Percentiles rank a stretch among this genome's conserved stretches.
These are phyloP conservation scores for Prinsepia uniflora DNA, from an alignment of 306 rosid genomes.

Conservation along the genomic window DNA sequence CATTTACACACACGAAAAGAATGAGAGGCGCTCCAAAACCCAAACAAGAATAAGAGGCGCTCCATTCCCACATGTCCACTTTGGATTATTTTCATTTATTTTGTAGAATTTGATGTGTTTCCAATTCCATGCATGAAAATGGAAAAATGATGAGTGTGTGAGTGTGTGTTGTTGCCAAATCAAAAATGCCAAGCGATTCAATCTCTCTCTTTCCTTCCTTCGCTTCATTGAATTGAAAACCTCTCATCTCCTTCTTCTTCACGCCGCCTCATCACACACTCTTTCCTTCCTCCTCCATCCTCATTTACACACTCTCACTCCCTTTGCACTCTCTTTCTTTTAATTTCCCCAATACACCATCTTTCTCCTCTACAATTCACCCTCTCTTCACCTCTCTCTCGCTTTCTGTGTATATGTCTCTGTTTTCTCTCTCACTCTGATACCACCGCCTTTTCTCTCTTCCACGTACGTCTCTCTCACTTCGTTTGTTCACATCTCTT, in stretches of 20 bases:
- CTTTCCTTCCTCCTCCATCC: background rate
- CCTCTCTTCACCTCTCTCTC: too few species aligned
- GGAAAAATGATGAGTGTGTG: background rate
- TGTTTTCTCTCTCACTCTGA: slow-evolving; percentile 3
- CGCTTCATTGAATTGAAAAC: background rate
- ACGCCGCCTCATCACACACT: slow-evolving; percentile 40
- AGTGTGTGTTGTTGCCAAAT: background rate
- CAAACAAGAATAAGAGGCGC: background rate
- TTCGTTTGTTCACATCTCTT: background rate
- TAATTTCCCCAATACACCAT: slow-evolving; percentile 15
- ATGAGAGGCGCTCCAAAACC: background rate
- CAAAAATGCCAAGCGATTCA: too few species aligned
- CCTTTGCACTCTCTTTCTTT: slow-evolving; percentile 2
- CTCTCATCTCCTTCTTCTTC: slow-evolving; percentile 32
- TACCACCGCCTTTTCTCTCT: slow-evolving; percentile 7
- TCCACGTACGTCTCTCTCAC: slow-evolving; percentile 20
- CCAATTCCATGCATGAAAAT: slow-evolving; percentile 11
- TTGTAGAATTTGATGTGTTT: background rate
- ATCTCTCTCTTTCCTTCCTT: background rate
- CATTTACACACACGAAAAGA: background rate
- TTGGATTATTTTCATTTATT: background rate
- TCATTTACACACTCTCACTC: slow-evolving; percentile 20
- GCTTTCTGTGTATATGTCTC: slow-evolving; percentile 10
- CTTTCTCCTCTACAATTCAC: slow-evolving; percentile 16
- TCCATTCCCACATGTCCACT: background rate